Percentiles rank a stretch among this genome's conserved stretches.
Conservation (phyloP, 2,329 filamentous ascomycete genomes). For the Zarea fungicola region DNA sequence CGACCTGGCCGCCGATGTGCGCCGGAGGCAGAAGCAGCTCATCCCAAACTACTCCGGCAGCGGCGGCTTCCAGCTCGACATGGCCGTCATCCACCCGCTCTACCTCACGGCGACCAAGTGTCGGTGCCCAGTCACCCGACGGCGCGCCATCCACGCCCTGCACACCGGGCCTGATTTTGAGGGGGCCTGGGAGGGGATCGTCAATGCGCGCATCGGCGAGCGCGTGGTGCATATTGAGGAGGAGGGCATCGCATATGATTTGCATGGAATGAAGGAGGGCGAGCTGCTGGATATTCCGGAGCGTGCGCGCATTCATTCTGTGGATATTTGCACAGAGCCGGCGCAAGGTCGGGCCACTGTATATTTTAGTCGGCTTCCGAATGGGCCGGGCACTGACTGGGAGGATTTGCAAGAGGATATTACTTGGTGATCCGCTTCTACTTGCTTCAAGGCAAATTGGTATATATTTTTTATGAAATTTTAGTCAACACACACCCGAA, state of each 20-base stretch:
- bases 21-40: background rate
- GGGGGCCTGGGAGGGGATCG: constrained; percentile 12
- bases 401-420: constrained; percentile 8
- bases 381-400: constrained; percentile 5
- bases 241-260: constrained; percentile 5
- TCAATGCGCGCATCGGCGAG: constrained; percentile 13
- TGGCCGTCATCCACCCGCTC: constrained; percentile 16
- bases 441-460: too few relatives aligned
- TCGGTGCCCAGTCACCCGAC: constrained; percentile 13
- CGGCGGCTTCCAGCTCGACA: constrained; percentile 13
- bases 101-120: constrained; percentile 17
- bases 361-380: constrained; percentile 1
- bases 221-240: constrained; percentile 15
- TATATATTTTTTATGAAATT: too few relatives aligned
- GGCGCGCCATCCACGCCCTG: constrained; percentile 14
- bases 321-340: constrained; percentile 10
- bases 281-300: constrained; percentile 15
- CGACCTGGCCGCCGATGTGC: constrained; percentile 8
- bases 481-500: too few relatives aligned
- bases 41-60: background rate
- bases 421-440: constrained; percentile 1
- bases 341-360: constrained; percentile 7
- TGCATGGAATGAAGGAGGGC: constrained; percentile 14
- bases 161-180: constrained; percentile 7
- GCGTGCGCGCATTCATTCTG: constrained; percentile 7